Percentiles rank a stretch among this genome's conserved stretches.
Conservation (phyloP, 2,329 filamentous ascomycete genomes). For the Chaetomium strumarium region DNA sequence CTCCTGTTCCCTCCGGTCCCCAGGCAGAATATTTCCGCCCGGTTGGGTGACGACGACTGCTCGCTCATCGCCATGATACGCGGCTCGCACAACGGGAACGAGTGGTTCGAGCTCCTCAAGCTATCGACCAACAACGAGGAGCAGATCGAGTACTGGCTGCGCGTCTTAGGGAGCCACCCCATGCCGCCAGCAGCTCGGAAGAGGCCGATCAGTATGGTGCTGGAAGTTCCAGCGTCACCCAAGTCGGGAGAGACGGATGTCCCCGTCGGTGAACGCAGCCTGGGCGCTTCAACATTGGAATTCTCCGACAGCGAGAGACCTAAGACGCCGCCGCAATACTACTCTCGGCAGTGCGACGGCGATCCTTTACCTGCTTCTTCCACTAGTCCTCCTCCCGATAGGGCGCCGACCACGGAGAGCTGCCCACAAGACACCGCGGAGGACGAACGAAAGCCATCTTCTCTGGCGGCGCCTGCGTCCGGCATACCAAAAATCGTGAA, state of each 20-base stretch:
- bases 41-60: conserved; percentile 61
- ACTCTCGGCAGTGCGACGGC: conserved; percentile 26
- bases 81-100: conserved; percentile 55
- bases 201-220: conserved; percentile 20
- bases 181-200: conserved; percentile 37
- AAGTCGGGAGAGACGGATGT: conserved; percentile 27
- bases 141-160: conserved; percentile 78
- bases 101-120: conserved; percentile 83
- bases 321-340: conserved; percentile 35
- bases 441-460: conserved; percentile 27
- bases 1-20: conserved; percentile 88
- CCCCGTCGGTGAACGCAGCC: conserved; percentile 36
- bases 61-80: conserved; percentile 85
- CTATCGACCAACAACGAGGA: conserved; percentile 70
- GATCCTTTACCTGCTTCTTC: conserved; percentile 19
- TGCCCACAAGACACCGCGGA: conserved; percentile 19
- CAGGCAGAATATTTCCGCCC: conserved; percentile 67
- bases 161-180: conserved; percentile 59
- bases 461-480: conserved; percentile 35
- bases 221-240: conserved; percentile 16
- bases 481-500: conserved; percentile 34
- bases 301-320: conserved; percentile 23
- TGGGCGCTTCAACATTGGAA: conserved; percentile 15
- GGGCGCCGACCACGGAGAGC: conserved; percentile 32
- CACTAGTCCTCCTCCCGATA: conserved; percentile 29